Evolutionary conservation across 1,139 yeast species (phyloP), one percentile per base, ranked within the genome.

Genomic region (Suhomyces choctaworum): DNA sequence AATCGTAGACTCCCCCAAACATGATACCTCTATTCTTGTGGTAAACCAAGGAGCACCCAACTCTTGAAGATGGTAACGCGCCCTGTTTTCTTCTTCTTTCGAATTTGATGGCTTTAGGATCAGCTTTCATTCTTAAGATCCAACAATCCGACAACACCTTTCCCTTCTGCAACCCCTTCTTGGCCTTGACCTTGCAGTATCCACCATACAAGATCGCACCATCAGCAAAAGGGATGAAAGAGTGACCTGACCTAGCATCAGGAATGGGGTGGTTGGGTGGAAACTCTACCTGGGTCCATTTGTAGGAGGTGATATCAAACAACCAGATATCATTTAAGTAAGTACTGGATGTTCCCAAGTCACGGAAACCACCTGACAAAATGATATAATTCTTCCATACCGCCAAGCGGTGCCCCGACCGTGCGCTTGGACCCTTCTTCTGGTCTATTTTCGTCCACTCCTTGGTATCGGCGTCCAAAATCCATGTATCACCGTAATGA

Each of bases 401-500:
- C 0, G 94, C 75, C 76, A 92, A 73, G 46, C 97, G 71, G 54
- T 90, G 96, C 20, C 98, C 98, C 0, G 96, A 88, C 45, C 98
- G 70, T 0, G 96, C 86, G 17, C 82, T 68, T 1, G 98, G 98
- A 1, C 84, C 81, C 42, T 71, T 76, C 47, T 82, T 84, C 32
- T 69, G 67, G 38, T 92, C 97, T 6, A 89, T 65, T 54, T 89
- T 89, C 16, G 86, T 73, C 97, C 97, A 92, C 60, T 89, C 96
- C 51, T 86, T 88, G 11, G 83, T 70, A 21, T 76, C 80, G 1
- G 90, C 77, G 52, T 92, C 97, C 42, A 92, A 66, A 35, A 90
- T 71, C 97, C 97, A 92, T 3, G 96, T 84, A 54, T 92, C 98
- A 13, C 96, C 94, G 58, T 88, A 92, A 60, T 92, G 98, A 59